These are phyloP conservation scores for Phytophthora litchii DNA, from an alignment of 352 stramenopile genomes.

Conservation along the genomic window DNA sequence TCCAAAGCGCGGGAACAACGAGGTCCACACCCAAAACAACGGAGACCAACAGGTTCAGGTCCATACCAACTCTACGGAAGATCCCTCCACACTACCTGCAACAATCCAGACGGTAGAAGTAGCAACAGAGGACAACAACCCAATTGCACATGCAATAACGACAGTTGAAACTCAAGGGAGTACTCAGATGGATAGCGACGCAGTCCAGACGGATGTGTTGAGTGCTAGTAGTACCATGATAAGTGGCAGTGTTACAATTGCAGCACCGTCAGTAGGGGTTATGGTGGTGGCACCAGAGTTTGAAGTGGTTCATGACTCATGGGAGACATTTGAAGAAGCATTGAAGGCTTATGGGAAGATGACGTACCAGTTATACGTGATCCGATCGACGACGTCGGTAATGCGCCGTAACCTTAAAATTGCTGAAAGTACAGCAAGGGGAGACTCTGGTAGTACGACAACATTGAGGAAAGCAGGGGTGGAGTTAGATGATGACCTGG, in stretches of 20 bases:
- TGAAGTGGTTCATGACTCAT: conserved; percentile 56
- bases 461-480: conserved; percentile 4
- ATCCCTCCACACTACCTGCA: neutral
- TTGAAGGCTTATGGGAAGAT: conserved; percentile 63
- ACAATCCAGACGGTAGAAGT: neutral
- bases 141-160: conserved; percentile 10
- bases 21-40: conserved; percentile 9
- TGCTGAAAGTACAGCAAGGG: conserved; percentile 40
- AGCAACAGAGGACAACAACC: neutral
- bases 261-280: conserved; percentile 6
- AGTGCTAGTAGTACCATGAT: conserved; percentile 3
- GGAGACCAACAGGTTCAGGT: conserved; percentile 10
- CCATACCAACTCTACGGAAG: conserved; percentile 1
- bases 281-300: conserved; percentile 55
- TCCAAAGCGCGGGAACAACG: conserved; percentile 25
- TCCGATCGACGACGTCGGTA: conserved; percentile 80
- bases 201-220: conserved; percentile 1
- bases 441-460: conserved; percentile 6
- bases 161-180: neutral
- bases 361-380: conserved; percentile 79
- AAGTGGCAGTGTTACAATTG: conserved; percentile 1
- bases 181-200: conserved; percentile 2
- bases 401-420: conserved; percentile 76
- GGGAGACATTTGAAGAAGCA: conserved; percentile 65
- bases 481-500: conserved; percentile 7